A percentile compares a stretch with the other conserved stretches of the same genome.
These are phyloP conservation scores for Postia placenta DNA, from an alignment of 768 basidiomycete genomes.

Conservation along the genomic window DNA sequence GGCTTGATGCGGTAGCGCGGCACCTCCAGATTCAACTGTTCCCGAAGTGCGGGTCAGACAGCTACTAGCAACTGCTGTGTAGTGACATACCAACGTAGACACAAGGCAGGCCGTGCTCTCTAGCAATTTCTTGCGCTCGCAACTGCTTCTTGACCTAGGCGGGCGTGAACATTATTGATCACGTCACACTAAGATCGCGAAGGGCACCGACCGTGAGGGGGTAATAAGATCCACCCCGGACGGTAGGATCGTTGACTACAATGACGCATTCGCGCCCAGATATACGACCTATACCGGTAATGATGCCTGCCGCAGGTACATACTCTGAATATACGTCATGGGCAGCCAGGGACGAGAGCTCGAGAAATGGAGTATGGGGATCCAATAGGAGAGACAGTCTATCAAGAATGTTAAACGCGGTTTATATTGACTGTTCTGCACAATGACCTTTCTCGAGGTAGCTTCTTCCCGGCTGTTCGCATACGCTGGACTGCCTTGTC, in stretches of 20 bases:
- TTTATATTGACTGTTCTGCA: background rate
- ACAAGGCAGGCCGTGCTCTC: slow-evolving; percentile 84
- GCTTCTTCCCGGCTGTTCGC: slow-evolving; percentile 70
- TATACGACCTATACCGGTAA: slow-evolving; percentile 72
- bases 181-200: background rate
- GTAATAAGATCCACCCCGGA: slow-evolving; percentile 91
- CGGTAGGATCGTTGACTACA: slow-evolving; percentile 91
- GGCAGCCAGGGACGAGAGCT: slow-evolving; percentile 81
- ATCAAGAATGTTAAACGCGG: background rate
- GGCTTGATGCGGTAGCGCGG: slow-evolving; percentile 87
- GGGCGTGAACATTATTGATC: background rate
- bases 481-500: slow-evolving; percentile 68
- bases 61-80: slow-evolving; percentile 8
- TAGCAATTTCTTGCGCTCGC: slow-evolving; percentile 90
- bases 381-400: slow-evolving; percentile 76
- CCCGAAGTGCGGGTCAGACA: background rate
- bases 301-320: slow-evolving; percentile 85
- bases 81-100: slow-evolving; percentile 75
- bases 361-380: slow-evolving; percentile 83
- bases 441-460: slow-evolving; percentile 74
- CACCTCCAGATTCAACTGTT: slow-evolving; percentile 89
- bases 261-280: slow-evolving; percentile 81
- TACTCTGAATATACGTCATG: slow-evolving; percentile 78
- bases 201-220: slow-evolving; percentile 67
- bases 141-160: slow-evolving; percentile 88